Percentiles rank a stretch among this genome's conserved stretches.
Conservation (phyloP, 495 filamentous ascomycete species). For the Mycothermus thermophilus region DNA sequence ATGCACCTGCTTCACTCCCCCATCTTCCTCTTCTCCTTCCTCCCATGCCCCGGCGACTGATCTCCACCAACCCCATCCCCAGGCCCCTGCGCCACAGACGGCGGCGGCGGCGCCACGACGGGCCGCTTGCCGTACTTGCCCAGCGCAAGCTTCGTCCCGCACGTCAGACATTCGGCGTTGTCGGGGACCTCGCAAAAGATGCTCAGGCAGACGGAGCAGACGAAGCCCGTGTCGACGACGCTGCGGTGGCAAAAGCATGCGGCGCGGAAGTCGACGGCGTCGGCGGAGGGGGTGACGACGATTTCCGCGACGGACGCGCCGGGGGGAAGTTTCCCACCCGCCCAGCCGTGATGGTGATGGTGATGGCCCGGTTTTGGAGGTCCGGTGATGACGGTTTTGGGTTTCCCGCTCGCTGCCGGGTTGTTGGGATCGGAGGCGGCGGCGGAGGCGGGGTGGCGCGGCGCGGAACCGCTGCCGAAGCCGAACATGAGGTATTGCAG, state of each 20-base stretch:
- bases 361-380: neutral
- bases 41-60: constrained; percentile 1
- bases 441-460: constrained; percentile 3
- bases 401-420: neutral
- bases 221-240: constrained; percentile 84
- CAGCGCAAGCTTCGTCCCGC: constrained; percentile 66
- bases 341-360: constrained; percentile 33
- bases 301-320: constrained; percentile 14
- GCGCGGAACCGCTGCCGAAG: constrained; percentile 41
- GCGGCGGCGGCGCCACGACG: constrained; percentile 51
- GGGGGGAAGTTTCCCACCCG: constrained; percentile 1
- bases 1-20: no score
- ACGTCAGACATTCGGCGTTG: constrained; percentile 71
- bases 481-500: constrained; percentile 92
- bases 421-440: neutral
- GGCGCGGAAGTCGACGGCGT: constrained; percentile 85
- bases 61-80: neutral
- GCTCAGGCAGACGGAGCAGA: constrained; percentile 90
- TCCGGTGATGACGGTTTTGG: neutral
- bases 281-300: constrained; percentile 64
- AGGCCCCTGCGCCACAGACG: neutral
- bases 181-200: constrained; percentile 40
- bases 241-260: constrained; percentile 92
- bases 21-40: constrained; percentile 21
- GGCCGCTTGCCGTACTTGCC: constrained; percentile 63